Base-by-base conservation (phyloP, 345 rosid genomes). In the Geranium brycei region DNA sequence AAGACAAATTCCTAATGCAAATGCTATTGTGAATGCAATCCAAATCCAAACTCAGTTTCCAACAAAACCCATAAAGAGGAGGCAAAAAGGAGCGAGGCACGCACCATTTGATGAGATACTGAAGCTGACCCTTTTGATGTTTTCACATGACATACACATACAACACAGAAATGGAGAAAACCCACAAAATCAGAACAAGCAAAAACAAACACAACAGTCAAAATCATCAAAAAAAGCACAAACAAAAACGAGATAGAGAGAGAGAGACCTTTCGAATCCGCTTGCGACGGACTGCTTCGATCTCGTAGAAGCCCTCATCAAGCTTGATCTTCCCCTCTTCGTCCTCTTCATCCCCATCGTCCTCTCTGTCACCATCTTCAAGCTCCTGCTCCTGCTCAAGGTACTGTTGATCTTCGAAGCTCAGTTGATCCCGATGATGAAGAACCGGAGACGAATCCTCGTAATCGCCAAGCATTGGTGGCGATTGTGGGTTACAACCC, bases 81-180 rank as follows among this genome's bases (percentile, higher is more conserved):
- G 53, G 6, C 5, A 61, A 38, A 17, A 38, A 17, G 16, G 62
- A 47, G 38, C 32, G 41, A 66, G 67, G 59, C 63, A 73, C 92
- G 73, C 63, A 95, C 99, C 99, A 95, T 81, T 95, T 95, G 59
- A 95, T 88, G 38, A 91, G 88, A 85, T 95, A 95, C 82, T 95
- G 99, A 63, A 87, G 80, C 77, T 87, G 83, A 3, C 97, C 96
- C 99, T 95, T 40, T 35, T 18, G 30, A 62, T 31, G 28, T 62
- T 62, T 62, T 62, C 38, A 41, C 55, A 62, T 40, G 64, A 38
- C 8, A 0, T 17, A 51, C 38, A 62, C 19, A 19, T 4, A 62
- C 56, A 15, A 14, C 63, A 58, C 31, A 17, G 57, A 16, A 56
- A 32, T 19, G 47, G 56, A 58, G 58, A 60, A 51, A 19, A 17